phyloP scores from a whole-genome alignment of 2,329 filamentous ascomycete species.

The Alternaria gansuensis region DNA sequence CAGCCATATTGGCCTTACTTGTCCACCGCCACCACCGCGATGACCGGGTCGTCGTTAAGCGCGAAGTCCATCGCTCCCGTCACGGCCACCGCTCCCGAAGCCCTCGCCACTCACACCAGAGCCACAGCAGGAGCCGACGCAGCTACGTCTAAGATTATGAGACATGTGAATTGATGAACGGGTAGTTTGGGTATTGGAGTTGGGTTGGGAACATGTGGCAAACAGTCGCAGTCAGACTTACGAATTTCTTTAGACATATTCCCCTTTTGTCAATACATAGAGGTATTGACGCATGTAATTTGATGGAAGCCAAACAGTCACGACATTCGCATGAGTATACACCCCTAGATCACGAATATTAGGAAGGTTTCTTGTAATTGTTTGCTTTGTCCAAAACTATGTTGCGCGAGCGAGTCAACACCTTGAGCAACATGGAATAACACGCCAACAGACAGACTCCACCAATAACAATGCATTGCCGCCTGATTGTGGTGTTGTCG shows the following conservation, averaged over 20 bases:
- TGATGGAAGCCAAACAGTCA: constrained; percentile 6
- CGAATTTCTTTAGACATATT: constrained; percentile 34
- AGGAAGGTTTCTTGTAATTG: constrained; percentile 11
- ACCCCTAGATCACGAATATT: constrained; percentile 10
- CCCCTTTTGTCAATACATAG: constrained; percentile 18
- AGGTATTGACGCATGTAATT: constrained; percentile 3
- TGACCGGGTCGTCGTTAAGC: constrained; percentile 63
- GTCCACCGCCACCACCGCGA: constrained; percentile 57
- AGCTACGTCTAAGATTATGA: constrained; percentile 45
- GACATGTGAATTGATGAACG: not conserved
- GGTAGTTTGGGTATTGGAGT: constrained; percentile 9
- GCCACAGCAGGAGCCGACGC: constrained; percentile 50
- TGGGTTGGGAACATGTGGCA: constrained; percentile 6
- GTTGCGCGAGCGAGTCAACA: constrained; percentile 1
- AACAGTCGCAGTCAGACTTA: constrained; percentile 17
- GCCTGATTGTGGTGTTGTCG: not conserved
- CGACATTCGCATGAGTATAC: constrained; percentile 15
- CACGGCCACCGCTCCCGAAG: constrained; percentile 54
- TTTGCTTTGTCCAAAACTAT: constrained; percentile 6
- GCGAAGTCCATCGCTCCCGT: constrained; percentile 59
- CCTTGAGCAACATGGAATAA: constrained; percentile 1
- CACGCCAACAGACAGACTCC: constrained; percentile 1
- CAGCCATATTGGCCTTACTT: constrained; percentile 68
- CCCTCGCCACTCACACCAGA: constrained; percentile 48
- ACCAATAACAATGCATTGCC: constrained; percentile 1